Conservation (phyloP, 129 eudicot species). For the Pseudognaphalium luteoalbum region DNA sequence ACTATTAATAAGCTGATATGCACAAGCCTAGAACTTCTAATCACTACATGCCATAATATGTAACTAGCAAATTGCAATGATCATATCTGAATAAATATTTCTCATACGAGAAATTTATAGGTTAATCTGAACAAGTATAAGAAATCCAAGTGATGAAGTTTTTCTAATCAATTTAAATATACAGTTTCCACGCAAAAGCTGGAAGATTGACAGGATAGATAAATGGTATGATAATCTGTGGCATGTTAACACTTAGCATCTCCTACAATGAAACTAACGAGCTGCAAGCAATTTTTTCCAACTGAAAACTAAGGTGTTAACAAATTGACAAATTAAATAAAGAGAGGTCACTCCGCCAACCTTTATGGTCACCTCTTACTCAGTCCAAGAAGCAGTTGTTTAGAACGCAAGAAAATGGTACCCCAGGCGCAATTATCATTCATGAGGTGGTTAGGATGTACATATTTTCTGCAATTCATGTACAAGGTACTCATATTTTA, state of each 20-base stretch:
- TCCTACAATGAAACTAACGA: constrained; percentile 4
- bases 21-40: constrained; percentile 38
- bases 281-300: constrained; percentile 6
- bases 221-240: background rate
- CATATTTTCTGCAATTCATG: background rate
- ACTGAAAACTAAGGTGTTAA: constrained; percentile 3
- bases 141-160: constrained; percentile 8
- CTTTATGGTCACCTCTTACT: constrained; percentile 45
- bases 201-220: background rate
- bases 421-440: constrained; percentile 42
- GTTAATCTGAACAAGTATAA: background rate
- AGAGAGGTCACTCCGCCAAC: constrained; percentile 41
- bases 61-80: background rate
- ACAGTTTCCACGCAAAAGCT: background rate
- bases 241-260: background rate
- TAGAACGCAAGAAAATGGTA: constrained; percentile 38
- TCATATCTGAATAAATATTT: background rate
- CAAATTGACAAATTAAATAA: constrained; percentile 21
- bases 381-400: constrained; percentile 44
- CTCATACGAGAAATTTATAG: background rate
- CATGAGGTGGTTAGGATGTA: constrained; percentile 20
- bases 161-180: background rate
- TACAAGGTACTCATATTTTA: background rate
- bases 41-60: constrained; percentile 12
- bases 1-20: constrained; percentile 49